These are phyloP conservation scores for Dipteronia dyeriana DNA, from an alignment of 345 rosid species.

Conservation along the genomic window DNA sequence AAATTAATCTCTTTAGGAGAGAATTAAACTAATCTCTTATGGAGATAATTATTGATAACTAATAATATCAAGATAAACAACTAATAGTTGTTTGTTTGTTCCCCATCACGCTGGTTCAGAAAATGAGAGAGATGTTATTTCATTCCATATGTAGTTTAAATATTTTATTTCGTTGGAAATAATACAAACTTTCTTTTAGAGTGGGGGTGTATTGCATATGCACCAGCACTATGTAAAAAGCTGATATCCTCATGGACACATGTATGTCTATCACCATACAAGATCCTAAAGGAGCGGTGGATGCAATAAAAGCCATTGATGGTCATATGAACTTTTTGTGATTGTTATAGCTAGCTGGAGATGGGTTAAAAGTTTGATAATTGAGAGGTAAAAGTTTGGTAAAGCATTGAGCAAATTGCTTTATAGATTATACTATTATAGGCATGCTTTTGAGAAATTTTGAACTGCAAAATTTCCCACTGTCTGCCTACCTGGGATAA, in stretches of 20 bases:
- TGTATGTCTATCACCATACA: not conserved
- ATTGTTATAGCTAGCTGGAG: not conserved
- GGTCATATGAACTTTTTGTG: not conserved
- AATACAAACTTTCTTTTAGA: not conserved
- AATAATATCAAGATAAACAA: no score
- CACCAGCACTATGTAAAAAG: not conserved
- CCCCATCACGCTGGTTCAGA: not conserved
- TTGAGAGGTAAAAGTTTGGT: no score
- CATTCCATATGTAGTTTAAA: not conserved
- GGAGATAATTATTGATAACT: no score
- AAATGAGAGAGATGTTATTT: not conserved
- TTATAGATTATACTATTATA: not conserved
- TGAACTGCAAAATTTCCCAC: slow-evolving; percentile 5
- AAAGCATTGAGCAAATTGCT: not conserved
- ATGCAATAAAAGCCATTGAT: not conserved
- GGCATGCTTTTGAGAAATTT: not conserved
- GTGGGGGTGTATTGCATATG: not conserved
- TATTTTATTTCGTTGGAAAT: not conserved
- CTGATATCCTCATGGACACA: not conserved
- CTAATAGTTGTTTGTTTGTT: no score
- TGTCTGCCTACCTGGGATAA: not conserved
- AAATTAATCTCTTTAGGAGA: no score
- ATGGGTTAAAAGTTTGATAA: not conserved
- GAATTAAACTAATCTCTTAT: no score
- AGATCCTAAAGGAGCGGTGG: not conserved